Conservation (phyloP, 2,329 filamentous ascomycete species). For the Pseudopithomyces maydicus region DNA sequence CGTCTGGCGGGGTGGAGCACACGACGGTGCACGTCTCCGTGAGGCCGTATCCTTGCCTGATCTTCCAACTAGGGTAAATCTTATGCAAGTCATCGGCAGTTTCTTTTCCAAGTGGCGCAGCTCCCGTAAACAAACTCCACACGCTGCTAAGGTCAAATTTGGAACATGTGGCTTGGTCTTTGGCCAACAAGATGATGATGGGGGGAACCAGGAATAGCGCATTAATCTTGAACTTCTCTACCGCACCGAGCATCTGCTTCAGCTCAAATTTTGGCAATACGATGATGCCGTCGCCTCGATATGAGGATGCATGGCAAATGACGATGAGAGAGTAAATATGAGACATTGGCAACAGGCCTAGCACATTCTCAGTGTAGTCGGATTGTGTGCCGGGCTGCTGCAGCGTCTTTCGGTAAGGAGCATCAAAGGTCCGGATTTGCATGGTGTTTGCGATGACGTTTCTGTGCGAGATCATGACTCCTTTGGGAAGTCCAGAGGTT, state of each 20-base stretch:
- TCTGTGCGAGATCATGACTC: slow-evolving; percentile 79
- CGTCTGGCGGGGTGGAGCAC: slow-evolving; percentile 61
- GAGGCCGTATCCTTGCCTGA: slow-evolving; percentile 77
- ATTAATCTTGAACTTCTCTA: slow-evolving; percentile 72
- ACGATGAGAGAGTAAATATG: slow-evolving; percentile 82
- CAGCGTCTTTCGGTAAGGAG: slow-evolving; percentile 48
- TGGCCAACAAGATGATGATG: slow-evolving; percentile 77
- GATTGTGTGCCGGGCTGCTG: slow-evolving; percentile 48
- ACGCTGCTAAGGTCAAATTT: slow-evolving; percentile 77
- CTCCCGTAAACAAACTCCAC: slow-evolving; percentile 70
- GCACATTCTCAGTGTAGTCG: slow-evolving; percentile 57
- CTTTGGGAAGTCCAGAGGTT: slow-evolving; percentile 81
- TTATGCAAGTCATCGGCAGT: slow-evolving; percentile 68
- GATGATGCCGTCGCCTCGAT: slow-evolving; percentile 74
- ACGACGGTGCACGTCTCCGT: slow-evolving; percentile 80
- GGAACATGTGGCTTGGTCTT: slow-evolving; percentile 63
- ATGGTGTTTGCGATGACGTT: slow-evolving; percentile 80
- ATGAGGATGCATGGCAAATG: slow-evolving; percentile 68
- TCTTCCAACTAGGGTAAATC: slow-evolving; percentile 66
- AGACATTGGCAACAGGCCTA: slow-evolving; percentile 78
- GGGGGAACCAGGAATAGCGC: slow-evolving; percentile 76
- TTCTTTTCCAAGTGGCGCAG: slow-evolving; percentile 77
- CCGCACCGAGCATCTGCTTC: slow-evolving; percentile 63
- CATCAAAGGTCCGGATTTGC: slow-evolving; percentile 63
- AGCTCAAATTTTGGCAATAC: slow-evolving; percentile 79